These are phyloP conservation scores for Exophiala xenobiotica DNA, from an alignment of 2,329 filamentous ascomycete genomes.

Conservation along the genomic window DNA sequence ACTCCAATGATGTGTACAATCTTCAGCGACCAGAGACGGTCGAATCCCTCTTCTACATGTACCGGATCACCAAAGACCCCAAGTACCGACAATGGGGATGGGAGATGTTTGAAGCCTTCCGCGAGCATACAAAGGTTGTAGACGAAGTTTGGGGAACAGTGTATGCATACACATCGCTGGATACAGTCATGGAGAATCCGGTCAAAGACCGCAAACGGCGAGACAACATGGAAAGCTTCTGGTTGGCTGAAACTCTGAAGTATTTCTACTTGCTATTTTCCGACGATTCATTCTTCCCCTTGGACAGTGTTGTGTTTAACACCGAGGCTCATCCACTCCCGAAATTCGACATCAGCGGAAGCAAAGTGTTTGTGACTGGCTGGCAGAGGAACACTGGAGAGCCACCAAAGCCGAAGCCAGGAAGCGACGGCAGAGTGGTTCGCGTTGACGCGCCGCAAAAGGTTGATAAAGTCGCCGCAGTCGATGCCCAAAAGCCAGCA, in stretches of 20 bases:
- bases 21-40: conserved; percentile 93
- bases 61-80: conserved; percentile 88
- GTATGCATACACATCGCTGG: conserved; percentile 28
- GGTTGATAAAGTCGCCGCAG: conserved; percentile 2
- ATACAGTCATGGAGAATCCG: conserved; percentile 25
- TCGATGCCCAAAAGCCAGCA: neutral
- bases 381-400: conserved; percentile 54
- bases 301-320: conserved; percentile 88
- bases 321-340: conserved; percentile 93
- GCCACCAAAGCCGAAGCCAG: neutral
- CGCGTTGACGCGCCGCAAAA: conserved; percentile 15
- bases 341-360: conserved; percentile 69
- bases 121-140: conserved; percentile 77
- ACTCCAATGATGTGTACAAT: conserved; percentile 83
- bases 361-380: conserved; percentile 72
- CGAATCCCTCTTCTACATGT: conserved; percentile 98
- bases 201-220: conserved; percentile 21
- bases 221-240: conserved; percentile 99
- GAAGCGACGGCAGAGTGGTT: conserved; percentile 13
- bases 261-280: conserved; percentile 97
- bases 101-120: conserved; percentile 95
- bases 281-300: conserved; percentile 45
- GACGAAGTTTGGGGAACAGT: conserved; percentile 53
- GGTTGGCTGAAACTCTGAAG: conserved; percentile 96
- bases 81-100: conserved; percentile 95